Base-by-base conservation (phyloP, 345 rosid species). In the Citrus glauca region DNA sequence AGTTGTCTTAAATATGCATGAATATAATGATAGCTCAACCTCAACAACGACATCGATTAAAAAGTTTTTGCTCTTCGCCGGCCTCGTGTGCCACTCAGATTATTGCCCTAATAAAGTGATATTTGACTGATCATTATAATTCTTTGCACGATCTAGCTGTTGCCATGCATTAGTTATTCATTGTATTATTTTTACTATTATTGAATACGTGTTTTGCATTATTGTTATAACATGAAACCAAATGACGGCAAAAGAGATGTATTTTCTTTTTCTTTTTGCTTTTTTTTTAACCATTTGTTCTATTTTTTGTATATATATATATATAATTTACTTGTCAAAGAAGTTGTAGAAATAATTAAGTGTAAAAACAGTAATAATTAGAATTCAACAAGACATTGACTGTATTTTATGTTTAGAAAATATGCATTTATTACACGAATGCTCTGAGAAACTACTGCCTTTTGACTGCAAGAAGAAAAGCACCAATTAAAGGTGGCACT, bases 41-140 rank as follows among this genome's bases (percentile, higher is more conserved):
- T 45, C 64, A 67, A 63, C 37, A 71, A 27, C 48, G 30, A 55
- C 55, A 72, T 61, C 25, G 73, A 75, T 55, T 24, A 16, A 70
- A 78, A 77, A 42, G 67, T 59, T 72, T 71, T 71, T 66, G 75
- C 37, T 17, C 40, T 77, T 68, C 73, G 80, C 65, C 77, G 82
- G 75, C 85, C 82, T 85, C 82, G 89, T 85, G 85, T 85, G 84
- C 84, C 78, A 42, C 75, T 82, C 82, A 24, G 73, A 74, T 84
- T 82, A 82, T 80, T 53, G 60, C 69, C 68, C 80, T 30, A 77
- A 64, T 73, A 81, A 65, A 81, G 64, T 83, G 60, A 22, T 76
- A 27, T 84, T 83, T 85, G 86, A 87, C 90, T 80, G 77, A 79
- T 79, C 70, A 74, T 81, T 57, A 22, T 33, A 66, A n/a, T 63